Conservation (phyloP, 1,284 basidiomycete species). For the Termitomyces sp. region DNA sequence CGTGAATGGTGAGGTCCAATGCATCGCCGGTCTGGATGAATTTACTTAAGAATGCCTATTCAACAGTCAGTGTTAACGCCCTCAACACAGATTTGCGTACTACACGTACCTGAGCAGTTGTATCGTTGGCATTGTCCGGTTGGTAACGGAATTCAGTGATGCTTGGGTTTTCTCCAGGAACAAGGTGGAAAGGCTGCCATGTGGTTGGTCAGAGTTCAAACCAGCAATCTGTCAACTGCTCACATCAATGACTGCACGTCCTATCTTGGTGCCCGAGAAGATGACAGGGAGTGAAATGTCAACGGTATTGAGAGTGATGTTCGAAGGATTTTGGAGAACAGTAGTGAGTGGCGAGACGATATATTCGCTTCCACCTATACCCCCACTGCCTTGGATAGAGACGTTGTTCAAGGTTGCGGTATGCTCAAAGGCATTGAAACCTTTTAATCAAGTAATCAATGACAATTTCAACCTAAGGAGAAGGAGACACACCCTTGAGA, state of each 20-base stretch:
- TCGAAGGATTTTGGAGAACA: slow-evolving; percentile 60
- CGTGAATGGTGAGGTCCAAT: slow-evolving; percentile 52
- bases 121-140: slow-evolving; percentile 61
- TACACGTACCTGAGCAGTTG: slow-evolving; percentile 46
- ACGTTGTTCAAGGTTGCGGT: slow-evolving; percentile 48
- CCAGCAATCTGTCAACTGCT: slow-evolving; percentile 21
- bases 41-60: slow-evolving; percentile 43
- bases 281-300: slow-evolving; percentile 56
- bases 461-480: not conserved
- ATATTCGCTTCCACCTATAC: slow-evolving; percentile 49
- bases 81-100: not conserved
- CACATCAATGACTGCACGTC: slow-evolving; percentile 54
- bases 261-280: slow-evolving; percentile 51
- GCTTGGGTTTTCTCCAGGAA: slow-evolving; percentile 53
- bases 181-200: slow-evolving; percentile 48
- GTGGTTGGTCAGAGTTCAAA: not conserved
- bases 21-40: slow-evolving; percentile 48
- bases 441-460: slow-evolving; percentile 21
- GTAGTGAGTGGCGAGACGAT: slow-evolving; percentile 51
- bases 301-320: slow-evolving; percentile 59
- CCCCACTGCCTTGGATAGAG: slow-evolving; percentile 56
- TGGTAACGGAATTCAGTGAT: slow-evolving; percentile 63
- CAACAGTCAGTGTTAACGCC: not conserved
- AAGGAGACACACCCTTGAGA: slow-evolving; percentile 39
- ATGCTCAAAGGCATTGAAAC: slow-evolving; percentile 51